Evolutionary conservation across 106 monocot species (phyloP), one percentile per base, ranked within the genome.

Genomic region (Chionographis japonica): DNA sequence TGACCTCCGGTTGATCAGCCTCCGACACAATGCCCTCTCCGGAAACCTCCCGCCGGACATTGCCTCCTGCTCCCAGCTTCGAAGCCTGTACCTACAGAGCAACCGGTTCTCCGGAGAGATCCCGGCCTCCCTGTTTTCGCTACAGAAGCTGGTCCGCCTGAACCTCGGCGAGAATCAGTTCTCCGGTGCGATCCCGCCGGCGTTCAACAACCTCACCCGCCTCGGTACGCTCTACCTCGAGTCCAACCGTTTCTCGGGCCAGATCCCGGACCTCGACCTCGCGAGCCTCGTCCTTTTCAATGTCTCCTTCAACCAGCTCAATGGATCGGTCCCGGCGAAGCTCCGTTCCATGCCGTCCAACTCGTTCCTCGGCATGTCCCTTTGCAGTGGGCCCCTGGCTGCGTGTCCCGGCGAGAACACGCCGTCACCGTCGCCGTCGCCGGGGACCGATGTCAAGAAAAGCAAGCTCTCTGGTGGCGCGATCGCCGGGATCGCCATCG

Each of bases 401-500:
- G 67, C 61, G 12, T 90, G 89, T 51, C 74, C 85, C 38, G 71
- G 75, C 46, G 79, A 61, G 72, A 60, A 55, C 14, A 42, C 67
- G 2, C 79, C 88, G 8, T 20, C 79, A 12, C 54, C 79, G 1
- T 18, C 62, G n/a, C 57, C 74, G 8, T 38, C 13, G 58, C n/a
- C 42, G 60, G 14, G 37, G 16, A 18, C 20, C 13, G 50, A 59
- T 4, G n/a, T 36, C 15, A 64, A 66, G 38, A 70, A 59, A 14
- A 68, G 61, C 19, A 80, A 78, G 27, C 79, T 93, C 35, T 89
- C 88, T 6, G 89, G 84, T 9, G 89, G 86, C n/a, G 93, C 83
- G 6, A 86, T 93, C 54, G 89, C 93, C 43, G 93, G 86, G n/a
- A 89, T 93, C 63, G 85, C 79, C 2, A 70, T 89, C 16, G 93